Evolutionary conservation across 2,329 filamentous ascomycete species (phyloP).

Genomic region (Exophiala mesophila): DNA sequence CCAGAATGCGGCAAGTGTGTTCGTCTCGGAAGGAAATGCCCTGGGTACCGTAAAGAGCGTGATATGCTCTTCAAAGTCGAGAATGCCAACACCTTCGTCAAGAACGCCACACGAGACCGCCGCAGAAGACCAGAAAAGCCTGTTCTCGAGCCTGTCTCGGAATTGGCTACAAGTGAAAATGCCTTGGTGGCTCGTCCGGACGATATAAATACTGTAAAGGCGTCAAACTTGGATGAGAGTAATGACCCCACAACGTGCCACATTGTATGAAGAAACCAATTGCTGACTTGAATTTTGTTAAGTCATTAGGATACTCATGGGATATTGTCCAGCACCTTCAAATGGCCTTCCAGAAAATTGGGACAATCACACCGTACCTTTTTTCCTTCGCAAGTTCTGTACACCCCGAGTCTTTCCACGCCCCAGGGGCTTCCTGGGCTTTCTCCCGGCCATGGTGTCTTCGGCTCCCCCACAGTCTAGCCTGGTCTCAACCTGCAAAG

Average conservation of each 20-base stretch:
- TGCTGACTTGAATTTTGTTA: too few species aligned
- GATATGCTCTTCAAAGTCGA: conserved; percentile 32
- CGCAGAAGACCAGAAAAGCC: too few species aligned
- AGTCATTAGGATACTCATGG: too few species aligned
- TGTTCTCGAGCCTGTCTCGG: too few species aligned
- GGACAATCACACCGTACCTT: conserved; percentile 7
- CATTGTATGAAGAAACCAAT: too few species aligned
- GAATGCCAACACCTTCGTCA: conserved; percentile 14
- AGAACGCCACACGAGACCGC: conserved; percentile 10
- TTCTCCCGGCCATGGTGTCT: conserved; percentile 15
- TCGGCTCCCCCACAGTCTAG: conserved; percentile 2
- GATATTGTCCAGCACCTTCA: conserved; percentile 2
- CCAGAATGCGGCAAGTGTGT: conserved; percentile 25
- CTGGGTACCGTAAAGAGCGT: conserved; percentile 33
- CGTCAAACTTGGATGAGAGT: too few species aligned
- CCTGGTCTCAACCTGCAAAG: conserved; percentile 12
- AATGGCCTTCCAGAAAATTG: conserved; percentile 9
- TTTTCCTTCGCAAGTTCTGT: conserved; percentile 13
- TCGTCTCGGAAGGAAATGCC: conserved; percentile 26
- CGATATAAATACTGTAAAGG: too few species aligned
- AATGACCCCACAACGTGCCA: too few species aligned
- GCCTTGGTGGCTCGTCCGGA: too few species aligned
- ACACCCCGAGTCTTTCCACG: neutral
- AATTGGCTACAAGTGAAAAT: too few species aligned
- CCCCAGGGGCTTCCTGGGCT: conserved; percentile 5